Conservation (phyloP, 2,329 filamentous ascomycete genomes). For the Endocalyx cinctus region DNA sequence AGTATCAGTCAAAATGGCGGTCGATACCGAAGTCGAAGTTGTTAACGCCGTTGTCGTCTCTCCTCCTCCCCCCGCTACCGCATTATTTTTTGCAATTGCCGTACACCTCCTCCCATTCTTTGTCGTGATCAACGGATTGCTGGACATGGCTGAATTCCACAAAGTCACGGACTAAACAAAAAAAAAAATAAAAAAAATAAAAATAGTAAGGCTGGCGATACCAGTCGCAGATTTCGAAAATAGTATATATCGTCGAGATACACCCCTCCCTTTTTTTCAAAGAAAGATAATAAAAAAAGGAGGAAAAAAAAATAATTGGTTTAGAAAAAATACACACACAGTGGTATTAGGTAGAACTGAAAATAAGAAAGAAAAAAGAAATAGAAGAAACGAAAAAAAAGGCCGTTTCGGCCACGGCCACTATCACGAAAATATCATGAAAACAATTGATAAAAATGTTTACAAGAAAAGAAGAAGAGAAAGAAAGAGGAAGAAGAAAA, state of each 20-base stretch:
- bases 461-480: conserved; percentile 10
- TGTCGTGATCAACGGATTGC: conserved; percentile 45
- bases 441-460: conserved; percentile 20
- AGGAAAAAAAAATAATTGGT: too few relatives aligned
- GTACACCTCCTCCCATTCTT: conserved; percentile 50
- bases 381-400: conserved; percentile 24
- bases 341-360: conserved; percentile 22
- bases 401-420: conserved; percentile 36
- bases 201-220: too few relatives aligned
- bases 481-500: conserved; percentile 7
- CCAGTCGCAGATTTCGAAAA: conserved; percentile 34
- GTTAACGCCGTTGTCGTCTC: not conserved
- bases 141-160: too few relatives aligned
- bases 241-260: too few relatives aligned
- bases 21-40: conserved; percentile 5
- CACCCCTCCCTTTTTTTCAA: too few relatives aligned
- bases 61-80: conserved; percentile 4
- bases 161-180: conserved; percentile 29
- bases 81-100: conserved; percentile 38
- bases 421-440: conserved; percentile 35
- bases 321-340: conserved; percentile 11
- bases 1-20: conserved; percentile 12
- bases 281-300: conserved; percentile 17
- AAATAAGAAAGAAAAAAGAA: conserved; percentile 25
- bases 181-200: too few relatives aligned